These are phyloP conservation scores for Cylindrotheca closterium DNA, from an alignment of 108 stramenopile species.

Conservation along the genomic window DNA sequence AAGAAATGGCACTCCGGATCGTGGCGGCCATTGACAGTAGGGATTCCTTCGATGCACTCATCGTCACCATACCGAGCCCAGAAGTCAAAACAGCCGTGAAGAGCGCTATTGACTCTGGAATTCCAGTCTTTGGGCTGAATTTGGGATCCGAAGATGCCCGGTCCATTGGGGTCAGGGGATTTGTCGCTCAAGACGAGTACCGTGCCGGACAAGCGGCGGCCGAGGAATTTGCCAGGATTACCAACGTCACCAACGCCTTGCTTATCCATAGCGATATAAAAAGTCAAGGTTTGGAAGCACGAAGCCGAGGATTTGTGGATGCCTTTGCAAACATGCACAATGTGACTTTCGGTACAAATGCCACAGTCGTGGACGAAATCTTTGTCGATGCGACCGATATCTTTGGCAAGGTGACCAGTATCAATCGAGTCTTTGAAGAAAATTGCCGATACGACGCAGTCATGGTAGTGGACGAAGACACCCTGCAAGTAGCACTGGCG, in stretches of 20 bases:
- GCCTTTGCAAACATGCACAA: not conserved
- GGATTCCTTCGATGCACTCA: conserved; percentile 11
- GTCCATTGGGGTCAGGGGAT: conserved; percentile 10
- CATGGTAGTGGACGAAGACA: conserved; percentile 3
- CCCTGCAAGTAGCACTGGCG: not conserved
- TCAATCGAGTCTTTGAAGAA: not conserved
- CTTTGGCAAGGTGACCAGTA: not conserved
- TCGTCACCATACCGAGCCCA: conserved; percentile 17
- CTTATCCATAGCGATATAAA: conserved; percentile 10
- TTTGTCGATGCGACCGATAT: conserved; percentile 2
- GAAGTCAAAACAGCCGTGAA: conserved; percentile 16
- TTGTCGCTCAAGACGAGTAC: conserved; percentile 15
- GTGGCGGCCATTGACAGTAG: not conserved
- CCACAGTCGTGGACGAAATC: not conserved
- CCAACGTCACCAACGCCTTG: conserved; percentile 14
- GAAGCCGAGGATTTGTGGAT: conserved; percentile 10
- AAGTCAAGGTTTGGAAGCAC: conserved; percentile 3
- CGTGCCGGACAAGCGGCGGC: conserved; percentile 13
- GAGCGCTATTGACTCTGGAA: conserved; percentile 1
- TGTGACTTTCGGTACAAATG: not conserved
- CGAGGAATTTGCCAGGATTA: conserved; percentile 10
- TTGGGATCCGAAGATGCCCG: conserved; percentile 13
- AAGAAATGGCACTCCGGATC: conserved; percentile 10
- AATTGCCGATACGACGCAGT: conserved; percentile 24
- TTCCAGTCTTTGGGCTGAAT: conserved; percentile 28